A percentile compares a stretch with the other conserved stretches of the same genome.
Evolutionary conservation across 2,329 filamentous ascomycete genomes (phyloP).

Genomic region (Botrytis fabae): DNA sequence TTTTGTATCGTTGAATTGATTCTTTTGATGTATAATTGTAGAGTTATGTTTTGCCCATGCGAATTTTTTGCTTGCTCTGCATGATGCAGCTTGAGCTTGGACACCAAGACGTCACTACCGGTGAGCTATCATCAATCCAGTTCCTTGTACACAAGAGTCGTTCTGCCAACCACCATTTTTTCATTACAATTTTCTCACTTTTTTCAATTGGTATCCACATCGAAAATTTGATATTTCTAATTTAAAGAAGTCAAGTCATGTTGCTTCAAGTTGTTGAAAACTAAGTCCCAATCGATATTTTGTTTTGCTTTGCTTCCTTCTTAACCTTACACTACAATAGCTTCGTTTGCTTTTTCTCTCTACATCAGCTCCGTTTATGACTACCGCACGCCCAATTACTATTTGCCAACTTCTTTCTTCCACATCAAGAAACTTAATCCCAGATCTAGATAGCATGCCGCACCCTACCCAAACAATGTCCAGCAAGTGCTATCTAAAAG

Average conservation of each 20-base stretch:
- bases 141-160: conserved; percentile 8
- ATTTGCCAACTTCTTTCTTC: not conserved
- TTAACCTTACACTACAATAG: not conserved
- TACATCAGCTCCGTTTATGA: not conserved
- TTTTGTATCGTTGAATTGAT: not conserved
- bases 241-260: not conserved
- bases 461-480: not conserved
- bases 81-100: conserved; percentile 20
- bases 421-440: not conserved
- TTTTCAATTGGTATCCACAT: conserved; percentile 9
- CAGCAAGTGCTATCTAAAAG: conserved; percentile 7
- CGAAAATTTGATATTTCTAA: not conserved
- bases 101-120: conserved; percentile 19
- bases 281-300: not conserved
- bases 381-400: not conserved
- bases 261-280: not conserved
- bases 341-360: conserved; percentile 4
- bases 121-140: conserved; percentile 2
- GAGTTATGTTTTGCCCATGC: not conserved
- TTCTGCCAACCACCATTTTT: conserved; percentile 13
- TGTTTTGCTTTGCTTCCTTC: not conserved
- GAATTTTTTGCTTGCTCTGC: conserved; percentile 12
- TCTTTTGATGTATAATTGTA: not conserved
- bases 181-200: not conserved
- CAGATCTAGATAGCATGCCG: not conserved